These are phyloP conservation scores for Pestalotiopsis fici DNA, from an alignment of 2,329 filamentous ascomycete species.

Conservation along the genomic window DNA sequence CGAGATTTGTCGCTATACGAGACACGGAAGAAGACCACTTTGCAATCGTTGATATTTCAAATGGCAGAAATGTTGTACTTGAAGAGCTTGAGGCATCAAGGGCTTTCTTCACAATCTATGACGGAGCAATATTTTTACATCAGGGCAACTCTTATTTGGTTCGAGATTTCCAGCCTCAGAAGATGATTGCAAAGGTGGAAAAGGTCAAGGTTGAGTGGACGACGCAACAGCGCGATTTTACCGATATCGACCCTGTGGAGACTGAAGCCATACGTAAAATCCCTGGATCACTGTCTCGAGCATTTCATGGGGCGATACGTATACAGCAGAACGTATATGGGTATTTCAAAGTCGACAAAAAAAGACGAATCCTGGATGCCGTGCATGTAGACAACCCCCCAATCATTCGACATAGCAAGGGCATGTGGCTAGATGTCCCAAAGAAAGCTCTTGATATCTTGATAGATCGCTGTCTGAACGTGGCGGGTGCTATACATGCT, in stretches of 20 bases:
- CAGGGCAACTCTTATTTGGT: constrained; percentile 94
- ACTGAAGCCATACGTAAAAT: constrained; percentile 85
- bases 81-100: constrained; percentile 95
- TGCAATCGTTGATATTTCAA: constrained; percentile 85
- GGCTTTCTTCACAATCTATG: constrained; percentile 95
- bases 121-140: constrained; percentile 94
- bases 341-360: constrained; percentile 95
- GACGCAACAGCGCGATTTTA: constrained; percentile 89
- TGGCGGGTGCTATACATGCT: constrained; percentile 89
- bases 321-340: constrained; percentile 90
- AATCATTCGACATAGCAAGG: constrained; percentile 80
- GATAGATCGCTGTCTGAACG: constrained; percentile 69
- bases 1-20: constrained; percentile 81
- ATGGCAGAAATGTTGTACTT: constrained; percentile 79
- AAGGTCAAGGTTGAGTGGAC: constrained; percentile 93
- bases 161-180: constrained; percentile 81
- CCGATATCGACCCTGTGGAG: constrained; percentile 90
- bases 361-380: constrained; percentile 83
- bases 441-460: constrained; percentile 78
- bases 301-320: constrained; percentile 84
- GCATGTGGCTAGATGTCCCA: constrained; percentile 95
- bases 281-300: constrained; percentile 60
- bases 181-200: constrained; percentile 83
- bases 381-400: constrained; percentile 93
- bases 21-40: constrained; percentile 91